Evolutionary conservation across 345 rosid genomes (phyloP).

Genomic region (Citrus trifoliata): DNA sequence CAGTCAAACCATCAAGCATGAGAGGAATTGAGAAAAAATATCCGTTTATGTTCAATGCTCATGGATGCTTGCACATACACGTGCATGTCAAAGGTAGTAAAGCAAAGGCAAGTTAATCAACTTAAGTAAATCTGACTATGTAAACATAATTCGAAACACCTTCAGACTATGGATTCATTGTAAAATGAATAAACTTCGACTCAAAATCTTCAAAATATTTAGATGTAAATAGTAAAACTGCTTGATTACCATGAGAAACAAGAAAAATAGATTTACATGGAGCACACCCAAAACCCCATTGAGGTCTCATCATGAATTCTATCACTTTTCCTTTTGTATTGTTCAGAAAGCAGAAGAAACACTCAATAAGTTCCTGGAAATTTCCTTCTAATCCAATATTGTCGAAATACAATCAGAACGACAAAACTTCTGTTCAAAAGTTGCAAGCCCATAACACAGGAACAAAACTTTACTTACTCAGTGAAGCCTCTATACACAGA

Average conservation of each 20-base stretch:
- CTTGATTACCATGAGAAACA: too few species aligned
- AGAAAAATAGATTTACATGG: not conserved
- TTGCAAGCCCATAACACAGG: too few species aligned
- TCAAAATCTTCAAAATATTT: not conserved
- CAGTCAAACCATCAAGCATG: not conserved
- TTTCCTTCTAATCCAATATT: not conserved
- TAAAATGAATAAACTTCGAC: not conserved
- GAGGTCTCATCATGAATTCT: not conserved
- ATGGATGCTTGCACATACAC: not conserved
- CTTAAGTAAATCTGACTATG: not conserved
- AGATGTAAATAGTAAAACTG: not conserved
- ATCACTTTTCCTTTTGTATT: not conserved
- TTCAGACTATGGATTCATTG: not conserved
- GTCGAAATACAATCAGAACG: not conserved
- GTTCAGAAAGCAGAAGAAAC: not conserved
- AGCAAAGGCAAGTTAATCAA: not conserved
- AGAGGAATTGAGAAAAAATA: not conserved
- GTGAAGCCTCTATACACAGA: slow-evolving; percentile 73
- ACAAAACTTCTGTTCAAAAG: too few species aligned
- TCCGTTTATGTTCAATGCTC: not conserved
- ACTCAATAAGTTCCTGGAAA: not conserved
- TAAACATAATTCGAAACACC: not conserved
- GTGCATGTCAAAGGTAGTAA: not conserved
- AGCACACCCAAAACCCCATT: not conserved
- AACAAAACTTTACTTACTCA: slow-evolving; percentile 41